A percentile compares a stretch with the other conserved stretches of the same genome.
These are phyloP conservation scores for Trypanosoma rangeli DNA, from an alignment of 208 protist genomes.

Conservation along the genomic window DNA sequence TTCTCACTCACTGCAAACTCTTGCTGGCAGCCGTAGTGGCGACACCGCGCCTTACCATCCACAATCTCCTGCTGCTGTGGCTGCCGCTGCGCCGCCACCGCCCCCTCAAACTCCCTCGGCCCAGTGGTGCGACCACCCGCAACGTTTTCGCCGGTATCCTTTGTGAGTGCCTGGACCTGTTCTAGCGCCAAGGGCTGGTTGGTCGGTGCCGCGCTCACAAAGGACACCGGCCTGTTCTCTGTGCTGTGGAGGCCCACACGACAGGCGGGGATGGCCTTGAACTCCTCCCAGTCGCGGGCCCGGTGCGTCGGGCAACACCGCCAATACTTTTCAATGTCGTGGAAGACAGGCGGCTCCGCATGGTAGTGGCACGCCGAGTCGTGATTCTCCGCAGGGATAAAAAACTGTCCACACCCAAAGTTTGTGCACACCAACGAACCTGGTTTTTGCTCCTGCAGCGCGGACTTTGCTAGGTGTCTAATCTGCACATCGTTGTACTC, in stretches of 20 bases:
- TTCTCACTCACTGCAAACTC: conserved; percentile 84
- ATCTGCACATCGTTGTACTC: conserved; percentile 83
- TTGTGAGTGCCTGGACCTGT: conserved; percentile 31
- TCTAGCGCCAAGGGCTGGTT: conserved; percentile 48
- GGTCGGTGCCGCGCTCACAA: conserved; percentile 39
- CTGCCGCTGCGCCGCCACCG: conserved; percentile 25
- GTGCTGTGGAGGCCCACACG: conserved; percentile 51
- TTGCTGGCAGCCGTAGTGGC: conserved; percentile 78
- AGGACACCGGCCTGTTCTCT: conserved; percentile 47
- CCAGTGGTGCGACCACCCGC: conserved; percentile 35
- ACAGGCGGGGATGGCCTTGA: conserved; percentile 72
- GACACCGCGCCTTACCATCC: conserved; percentile 76
- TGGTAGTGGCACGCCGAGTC: conserved; percentile 71
- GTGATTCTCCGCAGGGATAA: conserved; percentile 66
- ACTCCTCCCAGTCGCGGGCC: conserved; percentile 83
- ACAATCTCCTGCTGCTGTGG: conserved; percentile 62
- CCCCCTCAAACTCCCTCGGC: conserved; percentile 80
- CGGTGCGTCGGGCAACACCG: conserved; percentile 67
- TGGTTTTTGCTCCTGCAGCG: conserved; percentile 23
- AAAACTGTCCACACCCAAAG: conserved; percentile 77
- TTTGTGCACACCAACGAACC: conserved; percentile 72
- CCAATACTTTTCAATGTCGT: conserved; percentile 87
- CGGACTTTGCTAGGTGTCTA: conserved; percentile 38
- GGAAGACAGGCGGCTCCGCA: conserved; percentile 70
- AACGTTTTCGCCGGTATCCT: not conserved